phyloP scores from a whole-genome alignment of 1,284 basidiomycete species.

The Peniophora sp. region DNA sequence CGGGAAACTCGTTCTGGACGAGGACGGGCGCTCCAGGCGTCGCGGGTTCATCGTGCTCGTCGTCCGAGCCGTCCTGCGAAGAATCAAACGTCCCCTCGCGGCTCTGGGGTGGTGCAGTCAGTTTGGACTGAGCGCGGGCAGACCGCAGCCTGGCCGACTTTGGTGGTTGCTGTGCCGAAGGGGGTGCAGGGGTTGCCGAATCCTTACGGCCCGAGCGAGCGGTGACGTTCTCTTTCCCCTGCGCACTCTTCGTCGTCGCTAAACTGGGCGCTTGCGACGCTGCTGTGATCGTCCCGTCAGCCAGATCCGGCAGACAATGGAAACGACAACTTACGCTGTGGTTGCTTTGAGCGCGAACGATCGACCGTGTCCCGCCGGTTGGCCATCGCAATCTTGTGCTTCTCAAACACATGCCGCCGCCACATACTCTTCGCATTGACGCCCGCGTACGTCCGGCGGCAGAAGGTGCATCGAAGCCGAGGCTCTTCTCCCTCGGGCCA shows the following conservation, averaged over 20 bases:
- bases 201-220: not conserved
- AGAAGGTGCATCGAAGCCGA: constrained; percentile 71
- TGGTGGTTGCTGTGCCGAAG: not conserved
- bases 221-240: constrained; percentile 13
- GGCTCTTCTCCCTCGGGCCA: constrained; percentile 75
- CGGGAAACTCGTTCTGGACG: constrained; percentile 6
- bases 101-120: no score
- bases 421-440: constrained; percentile 85
- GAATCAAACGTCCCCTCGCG: not conserved
- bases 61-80: constrained; percentile 8
- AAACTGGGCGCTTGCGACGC: not conserved
- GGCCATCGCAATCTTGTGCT: constrained; percentile 80
- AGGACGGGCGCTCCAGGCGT: constrained; percentile 10
- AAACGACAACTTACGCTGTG: constrained; percentile 43
- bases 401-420: constrained; percentile 77
- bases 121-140: constrained; percentile 6
- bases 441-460: constrained; percentile 69
- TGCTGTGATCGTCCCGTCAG: not conserved
- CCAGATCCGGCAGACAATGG: not conserved
- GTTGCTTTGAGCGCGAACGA: constrained; percentile 38
- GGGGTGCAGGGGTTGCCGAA: not conserved
- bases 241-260: constrained; percentile 6
- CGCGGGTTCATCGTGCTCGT: constrained; percentile 6
- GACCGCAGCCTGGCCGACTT: constrained; percentile 9
- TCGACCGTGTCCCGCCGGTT: constrained; percentile 66